These are phyloP conservation scores for Trichoderma gamsii DNA, from an alignment of 495 filamentous ascomycete species.

Conservation along the genomic window DNA sequence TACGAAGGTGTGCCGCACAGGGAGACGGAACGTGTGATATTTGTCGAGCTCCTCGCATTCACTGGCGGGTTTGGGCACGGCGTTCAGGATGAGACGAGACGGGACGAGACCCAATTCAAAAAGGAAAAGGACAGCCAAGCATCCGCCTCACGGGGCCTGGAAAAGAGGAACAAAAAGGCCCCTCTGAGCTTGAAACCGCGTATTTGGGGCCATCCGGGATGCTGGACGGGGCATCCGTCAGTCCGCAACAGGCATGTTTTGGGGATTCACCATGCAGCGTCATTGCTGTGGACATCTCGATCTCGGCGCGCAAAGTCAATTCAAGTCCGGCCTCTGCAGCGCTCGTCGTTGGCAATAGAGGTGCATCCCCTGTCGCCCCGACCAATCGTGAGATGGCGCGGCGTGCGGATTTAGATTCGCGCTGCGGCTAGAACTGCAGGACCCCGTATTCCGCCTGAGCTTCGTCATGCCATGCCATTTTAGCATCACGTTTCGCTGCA, in stretches of 20 bases:
- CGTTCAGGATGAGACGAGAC: neutral
- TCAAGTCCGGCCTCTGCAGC: neutral
- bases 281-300: constrained; percentile 1
- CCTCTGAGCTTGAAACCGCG: constrained; percentile 5
- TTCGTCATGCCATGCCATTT: constrained; percentile 3
- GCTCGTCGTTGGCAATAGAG: neutral
- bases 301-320: constrained; percentile 9
- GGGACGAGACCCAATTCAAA: neutral
- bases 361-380: neutral
- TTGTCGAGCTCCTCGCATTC: neutral
- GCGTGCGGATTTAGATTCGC: constrained; percentile 3
- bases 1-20: constrained; percentile 11
- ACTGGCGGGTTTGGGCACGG: constrained; percentile 1
- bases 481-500: neutral
- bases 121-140: neutral
- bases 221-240: constrained; percentile 1
- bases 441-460: neutral
- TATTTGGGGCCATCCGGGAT: constrained; percentile 1
- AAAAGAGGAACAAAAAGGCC: neutral
- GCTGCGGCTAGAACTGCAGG: constrained; percentile 8
- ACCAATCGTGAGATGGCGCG: neutral
- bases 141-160: neutral
- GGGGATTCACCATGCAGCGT: constrained; percentile 3
- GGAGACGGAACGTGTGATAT: constrained; percentile 10
- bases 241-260: constrained; percentile 6